A percentile compares a stretch with the other conserved stretches of the same genome.
Conservation (phyloP, 495 filamentous ascomycete genomes). For the Lepidopterella palustris region DNA sequence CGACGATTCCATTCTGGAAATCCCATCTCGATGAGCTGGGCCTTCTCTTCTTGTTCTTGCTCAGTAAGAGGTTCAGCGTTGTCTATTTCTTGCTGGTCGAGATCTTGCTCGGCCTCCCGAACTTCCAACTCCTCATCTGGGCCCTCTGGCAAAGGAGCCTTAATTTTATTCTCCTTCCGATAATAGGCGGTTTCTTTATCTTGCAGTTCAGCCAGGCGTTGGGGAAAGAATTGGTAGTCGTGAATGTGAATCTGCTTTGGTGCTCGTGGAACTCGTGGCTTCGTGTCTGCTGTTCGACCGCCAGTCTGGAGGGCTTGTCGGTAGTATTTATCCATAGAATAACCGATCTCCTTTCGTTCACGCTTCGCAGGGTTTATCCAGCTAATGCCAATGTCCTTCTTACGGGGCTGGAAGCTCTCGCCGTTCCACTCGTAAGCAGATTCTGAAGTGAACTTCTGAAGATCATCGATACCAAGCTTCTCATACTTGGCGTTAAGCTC, state of each 20-base stretch:
- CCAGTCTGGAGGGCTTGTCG: slow-evolving; percentile 82
- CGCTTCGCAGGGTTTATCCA: slow-evolving; percentile 99
- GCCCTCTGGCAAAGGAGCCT: slow-evolving; percentile 76
- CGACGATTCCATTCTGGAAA: slow-evolving; percentile 93
- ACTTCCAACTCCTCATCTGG: slow-evolving; percentile 76
- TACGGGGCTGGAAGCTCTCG: slow-evolving; percentile 79
- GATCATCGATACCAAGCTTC: slow-evolving; percentile 94
- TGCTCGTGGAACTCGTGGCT: slow-evolving; percentile 90
- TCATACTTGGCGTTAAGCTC: slow-evolving; percentile 89
- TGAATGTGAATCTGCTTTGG: slow-evolving; percentile 89
- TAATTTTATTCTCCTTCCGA: slow-evolving; percentile 92
- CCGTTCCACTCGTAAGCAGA: slow-evolving; percentile 99
- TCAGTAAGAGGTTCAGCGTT: slow-evolving; percentile 83
- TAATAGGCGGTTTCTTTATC: slow-evolving; percentile 94
- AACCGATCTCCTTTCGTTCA: slow-evolving; percentile 95
- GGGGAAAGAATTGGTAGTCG: slow-evolving; percentile 96
- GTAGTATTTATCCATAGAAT: slow-evolving; percentile 99
- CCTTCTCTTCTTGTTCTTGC: slow-evolving; percentile 80
- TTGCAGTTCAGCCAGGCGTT: slow-evolving; percentile 75
- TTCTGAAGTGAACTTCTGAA: slow-evolving; percentile 96
- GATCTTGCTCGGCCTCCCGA: slow-evolving; percentile 77
- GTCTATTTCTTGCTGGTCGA: slow-evolving; percentile 89
- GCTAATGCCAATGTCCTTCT: slow-evolving; percentile 88
- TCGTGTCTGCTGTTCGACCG: slow-evolving; percentile 75
- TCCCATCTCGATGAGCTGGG: slow-evolving; percentile 68